These are phyloP conservation scores for Boletales sp. DNA, from an alignment of 768 basidiomycete genomes.

Conservation along the genomic window DNA sequence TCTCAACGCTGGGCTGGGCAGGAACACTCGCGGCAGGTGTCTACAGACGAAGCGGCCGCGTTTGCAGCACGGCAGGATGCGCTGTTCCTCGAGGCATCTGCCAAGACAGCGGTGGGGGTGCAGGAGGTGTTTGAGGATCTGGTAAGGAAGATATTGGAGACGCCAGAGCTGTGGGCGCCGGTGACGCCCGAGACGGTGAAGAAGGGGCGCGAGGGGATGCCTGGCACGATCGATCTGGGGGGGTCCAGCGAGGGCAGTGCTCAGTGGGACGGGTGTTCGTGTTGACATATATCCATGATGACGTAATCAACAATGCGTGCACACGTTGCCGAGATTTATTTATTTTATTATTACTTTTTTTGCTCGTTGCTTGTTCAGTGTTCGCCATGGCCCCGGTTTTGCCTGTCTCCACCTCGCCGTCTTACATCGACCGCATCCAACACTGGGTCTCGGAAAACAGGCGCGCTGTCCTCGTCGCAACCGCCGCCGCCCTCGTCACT, in stretches of 20 bases:
- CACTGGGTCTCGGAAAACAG: slow-evolving; percentile 75
- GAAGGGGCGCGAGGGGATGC: slow-evolving; percentile 31
- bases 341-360: background rate
- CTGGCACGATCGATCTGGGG: slow-evolving; percentile 39
- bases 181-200: slow-evolving; percentile 19
- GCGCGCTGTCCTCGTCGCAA: slow-evolving; percentile 66
- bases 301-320: slow-evolving; percentile 23
- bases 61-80: slow-evolving; percentile 83
- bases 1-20: slow-evolving; percentile 25
- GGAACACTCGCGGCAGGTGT: slow-evolving; percentile 90
- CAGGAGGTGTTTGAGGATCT: slow-evolving; percentile 73
- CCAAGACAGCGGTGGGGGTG: slow-evolving; percentile 87
- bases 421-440: slow-evolving; percentile 61
- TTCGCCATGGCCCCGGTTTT: slow-evolving; percentile 21
- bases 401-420: slow-evolving; percentile 9
- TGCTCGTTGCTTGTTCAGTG: background rate
- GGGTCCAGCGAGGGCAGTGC: background rate
- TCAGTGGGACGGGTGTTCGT: slow-evolving; percentile 26
- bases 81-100: slow-evolving; percentile 88
- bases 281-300: slow-evolving; percentile 25
- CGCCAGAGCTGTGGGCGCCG: slow-evolving; percentile 73
- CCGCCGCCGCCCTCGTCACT: slow-evolving; percentile 68
- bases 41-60: slow-evolving; percentile 68
- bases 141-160: slow-evolving; percentile 79
- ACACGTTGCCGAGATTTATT: too few relatives aligned